phyloP scores from a whole-genome alignment of 2,329 filamentous ascomycete genomes.

The Onygenales sp. region DNA sequence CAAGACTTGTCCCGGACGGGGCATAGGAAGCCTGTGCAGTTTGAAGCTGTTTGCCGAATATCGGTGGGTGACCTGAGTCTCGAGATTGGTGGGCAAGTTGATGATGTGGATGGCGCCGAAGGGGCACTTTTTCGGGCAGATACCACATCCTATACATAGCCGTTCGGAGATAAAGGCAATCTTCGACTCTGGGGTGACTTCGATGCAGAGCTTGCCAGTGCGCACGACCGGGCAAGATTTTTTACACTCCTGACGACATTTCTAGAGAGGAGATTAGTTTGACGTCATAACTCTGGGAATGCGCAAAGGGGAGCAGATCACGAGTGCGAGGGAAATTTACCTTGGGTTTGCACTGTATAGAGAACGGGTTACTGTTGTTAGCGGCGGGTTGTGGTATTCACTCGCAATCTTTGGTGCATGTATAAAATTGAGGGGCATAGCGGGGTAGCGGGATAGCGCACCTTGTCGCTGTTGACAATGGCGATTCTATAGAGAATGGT shows the following conservation, averaged over 20 bases:
- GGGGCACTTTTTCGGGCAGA: slow-evolving; percentile 98
- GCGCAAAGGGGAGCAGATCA: neutral
- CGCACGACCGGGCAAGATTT: slow-evolving; percentile 96
- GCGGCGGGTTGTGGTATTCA: slow-evolving; percentile 30
- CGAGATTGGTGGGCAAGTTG: slow-evolving; percentile 98
- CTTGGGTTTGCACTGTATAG: slow-evolving; percentile 72
- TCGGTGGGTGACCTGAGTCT: slow-evolving; percentile 94
- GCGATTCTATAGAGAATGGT: slow-evolving; percentile 61
- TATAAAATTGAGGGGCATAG: slow-evolving; percentile 23
- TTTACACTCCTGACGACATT: slow-evolving; percentile 99
- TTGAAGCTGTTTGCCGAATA: slow-evolving; percentile 99
- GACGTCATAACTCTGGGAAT: neutral
- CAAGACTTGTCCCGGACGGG: slow-evolving; percentile 86
- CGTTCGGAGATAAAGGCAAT: slow-evolving; percentile 97
- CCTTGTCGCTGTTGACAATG: slow-evolving; percentile 98
- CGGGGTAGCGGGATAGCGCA: slow-evolving; percentile 38
- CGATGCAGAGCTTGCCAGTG: slow-evolving; percentile 94
- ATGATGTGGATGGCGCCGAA: slow-evolving; percentile 99
- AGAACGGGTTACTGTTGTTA: slow-evolving; percentile 13
- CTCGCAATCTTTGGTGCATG: slow-evolving; percentile 14
- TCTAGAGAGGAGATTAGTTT: slow-evolving; percentile 44
- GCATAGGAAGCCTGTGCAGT: slow-evolving; percentile 91
- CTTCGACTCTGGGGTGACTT: slow-evolving; percentile 78
- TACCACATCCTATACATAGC: slow-evolving; percentile 96
- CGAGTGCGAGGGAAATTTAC: slow-evolving; percentile 35